phyloP scores from a whole-genome alignment of 257 asterid genomes.

The Salvia hispanica region DNA sequence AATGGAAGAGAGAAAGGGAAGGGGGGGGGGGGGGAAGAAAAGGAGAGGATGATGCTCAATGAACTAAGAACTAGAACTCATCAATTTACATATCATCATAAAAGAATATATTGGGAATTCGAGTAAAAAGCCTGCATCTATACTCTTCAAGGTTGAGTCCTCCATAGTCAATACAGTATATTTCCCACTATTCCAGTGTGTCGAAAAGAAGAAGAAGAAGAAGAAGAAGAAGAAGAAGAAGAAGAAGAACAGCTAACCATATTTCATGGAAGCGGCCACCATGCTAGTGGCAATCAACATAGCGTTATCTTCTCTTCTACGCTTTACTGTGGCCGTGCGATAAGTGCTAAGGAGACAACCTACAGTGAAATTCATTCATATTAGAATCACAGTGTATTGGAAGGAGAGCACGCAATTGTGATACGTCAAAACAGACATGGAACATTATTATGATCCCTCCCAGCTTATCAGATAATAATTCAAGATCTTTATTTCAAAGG shows the following conservation, averaged over 20 bases:
- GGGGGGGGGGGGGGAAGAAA: not conserved
- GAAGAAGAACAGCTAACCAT: constrained; percentile 33
- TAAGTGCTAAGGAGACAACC: constrained; percentile 33
- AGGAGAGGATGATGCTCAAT: not conserved
- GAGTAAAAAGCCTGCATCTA: constrained; percentile 21
- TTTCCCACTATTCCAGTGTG: constrained; percentile 29
- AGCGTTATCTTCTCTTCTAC: constrained; percentile 40
- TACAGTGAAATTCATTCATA: constrained; percentile 23
- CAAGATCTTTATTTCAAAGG: too few species aligned
- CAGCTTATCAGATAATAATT: constrained; percentile 3
- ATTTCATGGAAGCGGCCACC: constrained; percentile 13
- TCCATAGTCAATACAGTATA: too few species aligned
- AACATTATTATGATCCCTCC: not conserved
- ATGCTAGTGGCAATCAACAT: constrained; percentile 25
- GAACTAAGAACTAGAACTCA: constrained; percentile 28
- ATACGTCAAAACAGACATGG: not conserved
- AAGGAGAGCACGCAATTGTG: not conserved
- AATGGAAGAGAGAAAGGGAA: not conserved
- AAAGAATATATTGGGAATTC: constrained; percentile 26
- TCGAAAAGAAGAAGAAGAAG: constrained; percentile 35
- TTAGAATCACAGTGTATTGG: too few species aligned
- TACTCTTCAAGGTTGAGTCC: not conserved
- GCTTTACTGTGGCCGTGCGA: not conserved
- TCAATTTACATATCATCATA: constrained; percentile 33
- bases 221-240: constrained; percentile 34